A percentile compares a stretch with the other conserved stretches of the same genome.
Evolutionary conservation across 2,329 filamentous ascomycete genomes (phyloP).

Genomic region (Setomelanomma holmii): DNA sequence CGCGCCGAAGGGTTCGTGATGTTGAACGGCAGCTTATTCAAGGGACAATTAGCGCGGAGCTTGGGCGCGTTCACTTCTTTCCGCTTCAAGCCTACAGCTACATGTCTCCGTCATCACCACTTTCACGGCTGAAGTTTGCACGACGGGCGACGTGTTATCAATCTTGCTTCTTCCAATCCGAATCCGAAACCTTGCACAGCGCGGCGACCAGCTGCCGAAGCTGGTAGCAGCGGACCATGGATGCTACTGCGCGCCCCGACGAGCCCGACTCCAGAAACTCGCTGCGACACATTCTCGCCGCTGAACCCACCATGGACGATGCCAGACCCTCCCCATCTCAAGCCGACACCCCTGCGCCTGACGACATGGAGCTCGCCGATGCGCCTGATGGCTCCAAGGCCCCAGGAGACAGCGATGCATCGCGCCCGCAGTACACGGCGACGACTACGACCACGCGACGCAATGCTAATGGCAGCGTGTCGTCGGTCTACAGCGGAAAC

Average conservation of each 20-base stretch:
- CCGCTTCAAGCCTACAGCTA: not conserved
- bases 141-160: not conserved
- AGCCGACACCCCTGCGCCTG: constrained; percentile 39
- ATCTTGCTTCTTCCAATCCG: not conserved
- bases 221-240: too few relatives aligned
- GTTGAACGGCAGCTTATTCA: constrained; percentile 4
- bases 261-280: constrained; percentile 49
- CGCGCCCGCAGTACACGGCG: constrained; percentile 53
- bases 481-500: constrained; percentile 71
- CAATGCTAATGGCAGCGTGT: constrained; percentile 70
- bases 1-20: constrained; percentile 1
- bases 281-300: constrained; percentile 48
- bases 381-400: not conserved
- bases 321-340: constrained; percentile 35
- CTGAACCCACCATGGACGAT: constrained; percentile 47
- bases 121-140: not conserved
- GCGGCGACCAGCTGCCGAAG: not conserved
- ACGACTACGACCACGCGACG: constrained; percentile 62
- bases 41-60: constrained; percentile 10
- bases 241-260: constrained; percentile 27
- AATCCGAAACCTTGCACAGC: too few relatives aligned
- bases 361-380: constrained; percentile 34
- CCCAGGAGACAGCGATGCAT: constrained; percentile 36
- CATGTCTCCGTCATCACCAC: not conserved
- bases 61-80: constrained; percentile 6